Evolutionary conservation across 371 early-diverging fungal species (phyloP), one percentile per base, ranked within the genome.

Genomic region (Umbelopsis sp.): DNA sequence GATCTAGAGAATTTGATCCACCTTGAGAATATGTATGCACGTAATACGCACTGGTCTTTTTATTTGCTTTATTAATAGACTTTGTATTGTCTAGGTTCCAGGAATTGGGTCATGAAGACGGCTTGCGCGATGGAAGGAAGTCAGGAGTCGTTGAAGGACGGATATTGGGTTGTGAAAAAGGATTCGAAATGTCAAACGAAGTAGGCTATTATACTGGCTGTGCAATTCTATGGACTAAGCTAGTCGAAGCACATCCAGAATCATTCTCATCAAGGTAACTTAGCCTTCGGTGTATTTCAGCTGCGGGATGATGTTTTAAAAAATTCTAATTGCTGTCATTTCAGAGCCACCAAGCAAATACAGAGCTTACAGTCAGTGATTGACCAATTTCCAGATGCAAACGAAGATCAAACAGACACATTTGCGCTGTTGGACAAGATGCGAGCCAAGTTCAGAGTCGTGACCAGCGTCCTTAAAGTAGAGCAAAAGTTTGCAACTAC

Each of bases 181-280:
- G 91, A 2, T 91, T 86, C 73, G 89, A 86, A 46, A 75, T 93
- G 3, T 88, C 89, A 25, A 82, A 81, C 41, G 93, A 93, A 70
- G 78, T 92, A 65, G 92, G 92, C 22, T 92, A 88, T 68, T 93
- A 92, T 74, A 73, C 79, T 5, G 93, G 93, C 11, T 89, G 90
- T 69, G 87, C 84, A 14, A 81, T 87, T 46, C 72, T 82, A 57
- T 93, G 93, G 93, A 75, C 80, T 14, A 63, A 76, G 12, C 67
- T 88, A 29, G 71, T 72, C 4, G 32, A 65, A 12, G 38, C 68
- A 24, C 78, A 81, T 51, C 78, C 83, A 0, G 84, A 85, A 4
- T 73, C 71, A 29, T 73, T 84, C 18, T 73, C 83, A 18, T 70
- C 77, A 41, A 83, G 77, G 85, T 84, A 84, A 74, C 69, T 22